Evolutionary conservation across 768 basidiomycete genomes (phyloP), one percentile per base, ranked within the genome.

Genomic region (Hortiboletus campestris): DNA sequence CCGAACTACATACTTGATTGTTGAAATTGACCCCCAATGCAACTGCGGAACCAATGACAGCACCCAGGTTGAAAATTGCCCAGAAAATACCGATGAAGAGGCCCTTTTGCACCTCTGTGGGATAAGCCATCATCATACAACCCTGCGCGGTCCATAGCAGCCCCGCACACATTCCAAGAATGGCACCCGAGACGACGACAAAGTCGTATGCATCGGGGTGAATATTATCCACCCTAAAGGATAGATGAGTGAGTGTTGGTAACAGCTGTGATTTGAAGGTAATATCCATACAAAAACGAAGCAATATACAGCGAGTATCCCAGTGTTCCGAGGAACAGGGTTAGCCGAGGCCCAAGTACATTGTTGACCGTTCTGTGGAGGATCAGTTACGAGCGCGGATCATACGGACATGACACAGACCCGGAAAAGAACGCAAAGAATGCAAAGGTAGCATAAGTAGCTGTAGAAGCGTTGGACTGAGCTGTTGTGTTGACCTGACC

Each of bases 131-230:
- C 84, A 92, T 91, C 56, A 93, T 74, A 17, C 83, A 85, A n/a
- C 89, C 91, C 64, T 93, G 90, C 0, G 89, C 88, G 1, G 89
- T 86, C 91, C 91, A 92, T 9, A 92, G 74, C 42, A 93, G 65
- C 16, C 78, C 81, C 14, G 82, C 90, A 63, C 86, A 89, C 46
- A 90, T 58, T 17, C 91, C 91, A 17, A 91, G 83, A 52, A 89
- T 64, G 38, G 86, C 85, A 19, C 90, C 91, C 3, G 88, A 78
- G 17, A 75, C 81, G 59, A 92, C 82, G 42, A 88, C 83, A 66
- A 91, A 92, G 31, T 73, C 74, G 34, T 78, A 77, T 10, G 83
- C 82, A 20, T 75, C 65, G 9, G 79, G 76, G 61, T 91, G 86
- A 35, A 91, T 86, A 60, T 90, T 91, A 63, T 85, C 74, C 12